These are phyloP conservation scores for Acacia acuminata DNA, from an alignment of 306 rosid genomes.

Conservation along the genomic window DNA sequence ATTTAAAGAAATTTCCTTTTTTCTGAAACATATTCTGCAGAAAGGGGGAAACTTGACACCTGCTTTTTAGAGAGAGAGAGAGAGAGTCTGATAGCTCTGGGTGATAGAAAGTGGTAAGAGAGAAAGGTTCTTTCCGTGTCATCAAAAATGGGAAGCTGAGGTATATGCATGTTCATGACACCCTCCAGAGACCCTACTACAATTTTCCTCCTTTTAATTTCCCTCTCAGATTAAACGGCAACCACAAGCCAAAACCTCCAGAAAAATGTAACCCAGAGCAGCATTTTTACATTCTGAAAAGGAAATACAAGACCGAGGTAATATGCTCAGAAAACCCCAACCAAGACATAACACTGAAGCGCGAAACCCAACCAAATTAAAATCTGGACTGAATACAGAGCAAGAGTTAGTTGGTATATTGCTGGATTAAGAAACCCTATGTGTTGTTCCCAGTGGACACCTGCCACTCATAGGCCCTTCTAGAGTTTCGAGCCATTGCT, in stretches of 20 bases:
- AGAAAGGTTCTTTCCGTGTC: slow-evolving; percentile 26
- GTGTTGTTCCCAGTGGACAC: slow-evolving; percentile 33
- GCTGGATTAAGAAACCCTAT: slow-evolving; percentile 44
- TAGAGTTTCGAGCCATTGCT: slow-evolving; percentile 45
- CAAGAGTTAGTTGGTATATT: slow-evolving; percentile 32
- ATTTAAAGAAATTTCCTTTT: slow-evolving; percentile 17
- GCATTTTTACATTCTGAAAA: not conserved
- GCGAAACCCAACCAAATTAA: slow-evolving; percentile 45
- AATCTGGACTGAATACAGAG: slow-evolving; percentile 32
- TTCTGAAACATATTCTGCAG: slow-evolving; percentile 24
- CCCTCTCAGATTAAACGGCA: slow-evolving; percentile 10
- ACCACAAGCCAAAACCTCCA: not conserved
- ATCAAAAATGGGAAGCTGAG: slow-evolving; percentile 28
- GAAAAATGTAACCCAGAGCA: not conserved
- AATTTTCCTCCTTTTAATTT: not conserved
- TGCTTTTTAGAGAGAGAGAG: slow-evolving; percentile 16
- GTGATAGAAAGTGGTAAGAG: slow-evolving; percentile 23
- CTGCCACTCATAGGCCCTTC: slow-evolving; percentile 42
- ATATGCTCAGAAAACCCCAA: not conserved
- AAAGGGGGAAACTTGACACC: slow-evolving; percentile 22
- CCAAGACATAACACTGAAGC: slow-evolving; percentile 30
- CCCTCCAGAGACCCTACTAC: not conserved
- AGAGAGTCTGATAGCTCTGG: slow-evolving; percentile 26
- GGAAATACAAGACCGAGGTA: not conserved
- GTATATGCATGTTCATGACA: not conserved